Evolutionary conservation across 805 yeast genomes (phyloP), one percentile per base, ranked within the genome.

Genomic region (Phaffomyces thermotolerans): DNA sequence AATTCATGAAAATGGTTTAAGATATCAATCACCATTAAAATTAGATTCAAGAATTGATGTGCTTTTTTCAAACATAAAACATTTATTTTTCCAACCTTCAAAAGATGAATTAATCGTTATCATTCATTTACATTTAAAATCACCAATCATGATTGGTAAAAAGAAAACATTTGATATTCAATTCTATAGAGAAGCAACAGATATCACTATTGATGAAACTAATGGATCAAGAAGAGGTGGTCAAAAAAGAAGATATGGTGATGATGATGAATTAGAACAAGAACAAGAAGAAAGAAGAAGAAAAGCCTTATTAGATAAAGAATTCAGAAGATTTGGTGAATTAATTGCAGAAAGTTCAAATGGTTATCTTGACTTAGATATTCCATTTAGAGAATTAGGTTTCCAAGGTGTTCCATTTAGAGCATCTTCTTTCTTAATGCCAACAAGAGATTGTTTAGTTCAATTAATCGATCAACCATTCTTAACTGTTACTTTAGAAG

Each of bases 251-350:
- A 68, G 93, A 58, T 93, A 93, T 61, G 99, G 99, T 38, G 99
- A 93, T 63, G 99, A 93, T 64, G 99, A 93, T 64, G 99, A 93
- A 67, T 72, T 93, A 51, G 98, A 93, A 66, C 97, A 91, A 66
- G 99, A 93, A 68, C 97, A 91, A 67, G 98, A 93, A 64, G 99
- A 93, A 68, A 81, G 97, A 69, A 76, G 91, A 65, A 78, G 96
- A 66, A 85, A 95, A 57, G 84, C 86, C 22, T 77, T 87, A 33
- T 76, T 93, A 57, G 96, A 93, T 67, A 87, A 84, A 63, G 98
- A 93, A 65, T 93, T 90, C 68, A 82, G 80, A 64, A 72, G 75
- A 38, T 93, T 89, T 68, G 91, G 91, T 17, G 97, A 93, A 65
- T 77, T 82, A 49, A 90, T 93, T 52, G 81, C 96, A 13, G 96